phyloP scores from a whole-genome alignment of 1,284 basidiomycete genomes.

The Naganishia cerealis region DNA sequence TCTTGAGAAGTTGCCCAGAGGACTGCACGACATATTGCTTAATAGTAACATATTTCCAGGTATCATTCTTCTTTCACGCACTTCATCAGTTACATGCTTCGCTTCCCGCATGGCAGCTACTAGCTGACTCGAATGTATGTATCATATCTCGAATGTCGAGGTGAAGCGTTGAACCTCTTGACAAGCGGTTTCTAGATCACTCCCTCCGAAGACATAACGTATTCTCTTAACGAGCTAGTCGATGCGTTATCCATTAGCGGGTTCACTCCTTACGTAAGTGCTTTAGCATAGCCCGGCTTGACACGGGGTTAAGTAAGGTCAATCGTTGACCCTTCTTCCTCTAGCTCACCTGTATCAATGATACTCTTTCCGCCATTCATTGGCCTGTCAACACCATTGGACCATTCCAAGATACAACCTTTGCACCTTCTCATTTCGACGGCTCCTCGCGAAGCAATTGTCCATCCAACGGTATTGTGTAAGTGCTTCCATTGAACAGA shows the following conservation, averaged over 20 bases:
- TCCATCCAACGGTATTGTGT: slow-evolving; percentile 50
- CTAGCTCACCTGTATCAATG: slow-evolving; percentile 46
- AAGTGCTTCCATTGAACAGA: slow-evolving; percentile 27
- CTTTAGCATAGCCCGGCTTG: not conserved
- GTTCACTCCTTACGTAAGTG: slow-evolving; percentile 43
- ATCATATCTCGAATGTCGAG: not conserved
- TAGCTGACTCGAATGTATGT: slow-evolving; percentile 49
- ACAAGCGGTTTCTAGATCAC: slow-evolving; percentile 41
- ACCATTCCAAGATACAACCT: slow-evolving; percentile 42
- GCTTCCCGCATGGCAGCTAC: slow-evolving; percentile 39
- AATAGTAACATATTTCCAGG: slow-evolving; percentile 36
- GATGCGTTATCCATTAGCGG: slow-evolving; percentile 39
- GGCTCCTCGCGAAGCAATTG: slow-evolving; percentile 39
- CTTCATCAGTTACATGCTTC: slow-evolving; percentile 43
- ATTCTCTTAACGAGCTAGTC: slow-evolving; percentile 44
- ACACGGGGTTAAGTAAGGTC: not conserved
- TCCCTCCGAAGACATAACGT: slow-evolving; percentile 49
- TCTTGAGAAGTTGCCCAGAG: not conserved
- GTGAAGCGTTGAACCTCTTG: too few relatives aligned
- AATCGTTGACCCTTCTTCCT: not conserved
- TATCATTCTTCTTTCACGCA: slow-evolving; percentile 48
- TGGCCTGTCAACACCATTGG: slow-evolving; percentile 48
- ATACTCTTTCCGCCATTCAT: slow-evolving; percentile 41
- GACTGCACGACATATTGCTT: not conserved
- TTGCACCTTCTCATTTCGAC: slow-evolving; percentile 39